These are phyloP conservation scores for Cercospora zeina DNA, from an alignment of 2,329 filamentous ascomycete genomes.

Conservation along the genomic window DNA sequence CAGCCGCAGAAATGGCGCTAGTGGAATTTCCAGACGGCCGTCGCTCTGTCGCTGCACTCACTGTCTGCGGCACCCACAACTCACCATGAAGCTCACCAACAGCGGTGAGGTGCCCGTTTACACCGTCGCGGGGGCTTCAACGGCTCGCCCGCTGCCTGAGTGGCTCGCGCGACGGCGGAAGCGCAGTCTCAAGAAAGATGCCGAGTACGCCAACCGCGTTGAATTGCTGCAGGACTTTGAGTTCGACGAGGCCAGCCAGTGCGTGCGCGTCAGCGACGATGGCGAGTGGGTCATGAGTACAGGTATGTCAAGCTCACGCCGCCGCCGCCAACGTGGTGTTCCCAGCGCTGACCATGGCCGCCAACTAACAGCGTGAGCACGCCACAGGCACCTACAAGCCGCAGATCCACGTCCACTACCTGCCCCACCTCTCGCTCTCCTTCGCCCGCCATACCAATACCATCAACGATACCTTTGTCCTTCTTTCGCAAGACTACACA, in stretches of 20 bases:
- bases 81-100: slow-evolving; percentile 74
- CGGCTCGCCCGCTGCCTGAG: slow-evolving; percentile 83
- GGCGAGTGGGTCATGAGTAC: slow-evolving; percentile 97
- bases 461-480: slow-evolving; percentile 84
- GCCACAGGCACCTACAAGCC: slow-evolving; percentile 64
- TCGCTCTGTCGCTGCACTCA: not conserved
- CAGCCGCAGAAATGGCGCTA: not conserved
- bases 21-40: not conserved
- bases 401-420: slow-evolving; percentile 93
- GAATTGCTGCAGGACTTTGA: slow-evolving; percentile 97
- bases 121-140: slow-evolving; percentile 88
- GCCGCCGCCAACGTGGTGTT: not conserved
- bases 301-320: slow-evolving; percentile 52
- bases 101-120: slow-evolving; percentile 86
- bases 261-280: slow-evolving; percentile 87
- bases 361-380: slow-evolving; percentile 32
- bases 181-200: slow-evolving; percentile 85
- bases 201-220: slow-evolving; percentile 89
- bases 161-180: slow-evolving; percentile 92
- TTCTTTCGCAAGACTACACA: slow-evolving; percentile 86
- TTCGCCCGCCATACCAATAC: slow-evolving; percentile 89
- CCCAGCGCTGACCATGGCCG: slow-evolving; percentile 27
- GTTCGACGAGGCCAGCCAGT: slow-evolving; percentile 92
- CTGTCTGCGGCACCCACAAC: not conserved
- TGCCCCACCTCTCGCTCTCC: slow-evolving; percentile 89